Evolutionary conservation across 1,284 basidiomycete genomes (phyloP).

Genomic region (Amylostereum areolatum): DNA sequence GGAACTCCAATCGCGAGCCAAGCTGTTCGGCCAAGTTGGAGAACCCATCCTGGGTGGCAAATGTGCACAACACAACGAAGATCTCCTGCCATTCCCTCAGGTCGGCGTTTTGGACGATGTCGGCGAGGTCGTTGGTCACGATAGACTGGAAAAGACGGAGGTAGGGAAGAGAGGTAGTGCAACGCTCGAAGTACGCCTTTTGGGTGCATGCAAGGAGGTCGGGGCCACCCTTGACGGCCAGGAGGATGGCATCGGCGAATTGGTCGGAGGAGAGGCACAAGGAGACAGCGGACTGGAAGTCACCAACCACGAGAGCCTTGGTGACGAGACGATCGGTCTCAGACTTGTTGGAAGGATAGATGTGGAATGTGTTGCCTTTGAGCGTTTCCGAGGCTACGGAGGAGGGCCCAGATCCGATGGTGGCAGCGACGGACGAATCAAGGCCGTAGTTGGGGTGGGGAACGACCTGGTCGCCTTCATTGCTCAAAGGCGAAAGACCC

Average conservation of each 20-base stretch:
- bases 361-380: slow-evolving; percentile 82
- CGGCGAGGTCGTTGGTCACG: slow-evolving; percentile 86
- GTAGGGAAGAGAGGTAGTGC: slow-evolving; percentile 77
- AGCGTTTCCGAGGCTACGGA: slow-evolving; percentile 73
- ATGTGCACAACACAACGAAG: slow-evolving; percentile 96
- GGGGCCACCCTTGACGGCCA: slow-evolving; percentile 87
- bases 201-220: slow-evolving; percentile 90
- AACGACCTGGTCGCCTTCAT: slow-evolving; percentile 55
- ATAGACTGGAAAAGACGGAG: slow-evolving; percentile 95
- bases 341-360: slow-evolving; percentile 86
- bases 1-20: slow-evolving; percentile 86
- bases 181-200: slow-evolving; percentile 88
- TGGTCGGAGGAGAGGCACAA: slow-evolving; percentile 87
- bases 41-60: slow-evolving; percentile 85
- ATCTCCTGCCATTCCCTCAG: slow-evolving; percentile 95
- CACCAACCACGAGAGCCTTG: slow-evolving; percentile 89
- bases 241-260: slow-evolving; percentile 90
- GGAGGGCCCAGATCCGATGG: slow-evolving; percentile 81
- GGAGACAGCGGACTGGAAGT: slow-evolving; percentile 90
- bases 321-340: slow-evolving; percentile 89
- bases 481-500: slow-evolving; percentile 47
- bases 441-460: slow-evolving; percentile 75
- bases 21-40: slow-evolving; percentile 85
- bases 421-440: slow-evolving; percentile 88
- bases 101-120: slow-evolving; percentile 95